Percentiles rank a stretch among this genome's conserved stretches.
Evolutionary conservation across 2,329 filamentous ascomycete genomes (phyloP).

Genomic region (Zymoseptoria pseudotritici): DNA sequence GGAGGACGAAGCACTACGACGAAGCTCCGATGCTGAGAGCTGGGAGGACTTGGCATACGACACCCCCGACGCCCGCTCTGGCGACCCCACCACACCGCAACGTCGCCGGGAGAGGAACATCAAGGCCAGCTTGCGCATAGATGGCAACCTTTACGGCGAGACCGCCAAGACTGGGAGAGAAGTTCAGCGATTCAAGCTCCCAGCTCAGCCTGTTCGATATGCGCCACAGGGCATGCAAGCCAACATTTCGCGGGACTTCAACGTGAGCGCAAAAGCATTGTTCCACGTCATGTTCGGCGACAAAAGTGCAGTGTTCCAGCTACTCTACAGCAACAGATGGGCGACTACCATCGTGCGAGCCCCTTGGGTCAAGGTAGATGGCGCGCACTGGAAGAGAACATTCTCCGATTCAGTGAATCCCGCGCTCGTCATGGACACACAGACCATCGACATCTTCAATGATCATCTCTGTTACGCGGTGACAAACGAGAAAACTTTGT

Average conservation of each 20-base stretch:
- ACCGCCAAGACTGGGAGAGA: slow-evolving; percentile 37
- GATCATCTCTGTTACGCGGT: slow-evolving; percentile 59
- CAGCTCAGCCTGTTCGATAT: slow-evolving; percentile 71
- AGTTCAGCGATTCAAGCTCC: slow-evolving; percentile 70
- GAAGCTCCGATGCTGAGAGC: slow-evolving; percentile 72
- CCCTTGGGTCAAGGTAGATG: slow-evolving; percentile 69
- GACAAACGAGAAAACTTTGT: slow-evolving; percentile 57
- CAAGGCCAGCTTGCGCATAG: slow-evolving; percentile 53
- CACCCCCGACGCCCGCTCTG: slow-evolving; percentile 35
- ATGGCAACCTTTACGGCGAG: slow-evolving; percentile 51
- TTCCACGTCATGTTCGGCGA: slow-evolving; percentile 97
- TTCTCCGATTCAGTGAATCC: slow-evolving; percentile 56
- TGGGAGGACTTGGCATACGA: slow-evolving; percentile 64
- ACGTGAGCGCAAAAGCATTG: slow-evolving; percentile 85
- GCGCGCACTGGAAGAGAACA: slow-evolving; percentile 48
- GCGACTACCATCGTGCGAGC: slow-evolving; percentile 75
- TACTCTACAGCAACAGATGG: slow-evolving; percentile 75
- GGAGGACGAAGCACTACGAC: slow-evolving; percentile 53
- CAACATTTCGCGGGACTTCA: slow-evolving; percentile 73
- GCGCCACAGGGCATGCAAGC: slow-evolving; percentile 74
- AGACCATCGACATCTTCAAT: slow-evolving; percentile 65
- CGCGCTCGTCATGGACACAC: slow-evolving; percentile 52
- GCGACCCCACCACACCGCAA: slow-evolving; percentile 32
- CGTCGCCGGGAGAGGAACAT: slow-evolving; percentile 43
- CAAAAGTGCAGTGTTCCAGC: slow-evolving; percentile 87